These are phyloP conservation scores for Phaeosphaeria sp. DNA, from an alignment of 2,329 filamentous ascomycete species.

Conservation along the genomic window DNA sequence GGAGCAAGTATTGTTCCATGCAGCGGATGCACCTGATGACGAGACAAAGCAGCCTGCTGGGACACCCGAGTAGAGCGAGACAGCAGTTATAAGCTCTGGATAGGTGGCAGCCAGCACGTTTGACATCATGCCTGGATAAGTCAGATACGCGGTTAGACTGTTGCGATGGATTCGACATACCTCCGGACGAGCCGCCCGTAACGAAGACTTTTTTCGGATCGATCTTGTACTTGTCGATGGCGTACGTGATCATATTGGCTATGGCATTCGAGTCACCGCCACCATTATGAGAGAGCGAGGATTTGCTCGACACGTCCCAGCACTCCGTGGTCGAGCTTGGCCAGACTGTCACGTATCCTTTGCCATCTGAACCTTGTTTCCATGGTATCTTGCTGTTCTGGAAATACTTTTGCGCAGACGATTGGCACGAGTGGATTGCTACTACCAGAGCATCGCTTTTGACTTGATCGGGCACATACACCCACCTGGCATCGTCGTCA, in stretches of 20 bases:
- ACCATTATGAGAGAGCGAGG: constrained; percentile 62
- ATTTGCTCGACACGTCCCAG: constrained; percentile 66
- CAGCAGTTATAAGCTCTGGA: constrained; percentile 61
- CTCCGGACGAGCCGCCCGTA: constrained; percentile 60
- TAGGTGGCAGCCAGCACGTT: constrained; percentile 61
- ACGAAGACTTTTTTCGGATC: constrained; percentile 62
- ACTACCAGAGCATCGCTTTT: constrained; percentile 37
- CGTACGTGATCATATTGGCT: constrained; percentile 66
- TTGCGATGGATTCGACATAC: constrained; percentile 6
- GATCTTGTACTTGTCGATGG: constrained; percentile 60
- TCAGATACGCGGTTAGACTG: background rate
- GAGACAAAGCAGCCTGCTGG: constrained; percentile 62
- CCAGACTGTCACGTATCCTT: constrained; percentile 42
- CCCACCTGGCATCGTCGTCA: constrained; percentile 28
- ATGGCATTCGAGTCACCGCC: constrained; percentile 65
- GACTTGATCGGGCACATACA: constrained; percentile 36
- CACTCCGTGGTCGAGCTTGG: constrained; percentile 50
- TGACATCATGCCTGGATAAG: constrained; percentile 35
- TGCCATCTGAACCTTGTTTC: constrained; percentile 37
- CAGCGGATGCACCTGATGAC: constrained; percentile 49
- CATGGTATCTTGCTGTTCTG: constrained; percentile 38
- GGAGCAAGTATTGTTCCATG: constrained; percentile 62
- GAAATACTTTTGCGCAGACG: constrained; percentile 38
- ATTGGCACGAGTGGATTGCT: constrained; percentile 42
- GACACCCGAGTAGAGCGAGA: constrained; percentile 60